Conservation (phyloP, 1,284 basidiomycete genomes). For the Agaricales sp. region DNA sequence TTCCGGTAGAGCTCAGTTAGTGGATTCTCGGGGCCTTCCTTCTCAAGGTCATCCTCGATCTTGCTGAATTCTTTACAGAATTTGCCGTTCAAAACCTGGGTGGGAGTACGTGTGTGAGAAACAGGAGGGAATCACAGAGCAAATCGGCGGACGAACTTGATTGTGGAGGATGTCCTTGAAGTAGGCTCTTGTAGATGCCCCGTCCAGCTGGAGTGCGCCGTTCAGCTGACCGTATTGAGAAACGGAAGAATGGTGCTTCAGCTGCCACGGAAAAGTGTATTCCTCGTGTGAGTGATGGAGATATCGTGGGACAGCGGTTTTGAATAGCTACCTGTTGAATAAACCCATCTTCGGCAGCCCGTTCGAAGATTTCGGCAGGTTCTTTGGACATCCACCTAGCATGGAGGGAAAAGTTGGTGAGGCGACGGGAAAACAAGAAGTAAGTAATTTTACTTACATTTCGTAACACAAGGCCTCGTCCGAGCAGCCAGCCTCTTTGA, state of each 20-base stretch:
- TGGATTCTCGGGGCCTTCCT: slow-evolving; percentile 45
- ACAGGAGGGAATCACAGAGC: neutral
- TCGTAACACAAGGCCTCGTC: slow-evolving; percentile 61
- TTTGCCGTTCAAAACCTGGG: slow-evolving; percentile 47
- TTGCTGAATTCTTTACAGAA: slow-evolving; percentile 46
- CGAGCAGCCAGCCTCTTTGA: slow-evolving; percentile 57
- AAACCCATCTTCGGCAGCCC: slow-evolving; percentile 58
- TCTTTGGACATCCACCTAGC: slow-evolving; percentile 68
- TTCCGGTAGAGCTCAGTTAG: slow-evolving; percentile 42
- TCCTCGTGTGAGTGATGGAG: neutral
- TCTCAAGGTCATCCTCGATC: slow-evolving; percentile 50
- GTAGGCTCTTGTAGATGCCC: slow-evolving; percentile 33
- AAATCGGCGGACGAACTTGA: slow-evolving; percentile 38
- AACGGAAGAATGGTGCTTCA: slow-evolving; percentile 51
- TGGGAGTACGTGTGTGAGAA: too few species aligned
- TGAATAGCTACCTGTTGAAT: slow-evolving; percentile 39
- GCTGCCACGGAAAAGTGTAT: slow-evolving; percentile 18
- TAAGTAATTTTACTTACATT: slow-evolving; percentile 45
- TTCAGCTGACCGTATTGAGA: slow-evolving; percentile 56
- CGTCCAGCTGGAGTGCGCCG: slow-evolving; percentile 46
- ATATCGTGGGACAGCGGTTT: neutral
- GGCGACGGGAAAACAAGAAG: too few species aligned
- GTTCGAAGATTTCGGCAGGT: slow-evolving; percentile 61
- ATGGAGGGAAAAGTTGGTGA: slow-evolving; percentile 6
- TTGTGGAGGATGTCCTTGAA: slow-evolving; percentile 51